Percentiles rank a stretch among this genome's conserved stretches.
These are phyloP conservation scores for Tubosaeta sp. DNA, from an alignment of 768 basidiomycete genomes.

Conservation along the genomic window DNA sequence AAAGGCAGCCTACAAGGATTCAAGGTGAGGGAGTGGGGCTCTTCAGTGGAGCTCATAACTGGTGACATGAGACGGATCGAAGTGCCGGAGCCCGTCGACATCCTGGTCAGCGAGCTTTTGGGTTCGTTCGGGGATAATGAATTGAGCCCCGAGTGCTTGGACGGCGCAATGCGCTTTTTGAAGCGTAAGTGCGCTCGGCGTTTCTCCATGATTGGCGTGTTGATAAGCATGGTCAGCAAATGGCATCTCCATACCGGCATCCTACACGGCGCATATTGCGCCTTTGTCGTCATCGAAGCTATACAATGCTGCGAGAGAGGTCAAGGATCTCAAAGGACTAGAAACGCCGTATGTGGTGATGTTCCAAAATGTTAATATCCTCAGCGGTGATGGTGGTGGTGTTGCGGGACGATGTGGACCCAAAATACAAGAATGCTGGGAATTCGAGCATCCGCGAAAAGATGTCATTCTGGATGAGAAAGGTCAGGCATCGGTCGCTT, in stretches of 20 bases:
- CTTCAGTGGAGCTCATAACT: slow-evolving; percentile 74
- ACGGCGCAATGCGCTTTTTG: slow-evolving; percentile 90
- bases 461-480: slow-evolving; percentile 70
- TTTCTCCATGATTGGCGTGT: slow-evolving; percentile 1
- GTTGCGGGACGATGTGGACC: slow-evolving; percentile 67
- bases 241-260: slow-evolving; percentile 94
- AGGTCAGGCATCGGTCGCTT: slow-evolving; percentile 41
- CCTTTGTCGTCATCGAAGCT: slow-evolving; percentile 93
- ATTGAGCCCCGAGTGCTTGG: slow-evolving; percentile 95
- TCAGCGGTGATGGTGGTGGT: slow-evolving; percentile 72
- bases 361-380: slow-evolving; percentile 89
- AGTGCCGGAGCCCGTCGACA: slow-evolving; percentile 85
- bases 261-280: slow-evolving; percentile 92
- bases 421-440: slow-evolving; percentile 93
- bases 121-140: slow-evolving; percentile 99
- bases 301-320: slow-evolving; percentile 71
- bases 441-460: slow-evolving; percentile 88
- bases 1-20: slow-evolving; percentile 73
- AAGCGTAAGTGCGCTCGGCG: slow-evolving; percentile 52
- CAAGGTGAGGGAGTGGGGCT: slow-evolving; percentile 77
- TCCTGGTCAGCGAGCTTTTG: slow-evolving; percentile 91
- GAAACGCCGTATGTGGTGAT: slow-evolving; percentile 99
- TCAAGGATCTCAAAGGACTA: slow-evolving; percentile 63
- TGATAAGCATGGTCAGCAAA: slow-evolving; percentile 49
- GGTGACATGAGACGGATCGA: slow-evolving; percentile 90